Evolutionary conservation across 371 early-diverging fungal species (phyloP), one percentile per base, ranked within the genome.

Genomic region (Chytridiales sp.): DNA sequence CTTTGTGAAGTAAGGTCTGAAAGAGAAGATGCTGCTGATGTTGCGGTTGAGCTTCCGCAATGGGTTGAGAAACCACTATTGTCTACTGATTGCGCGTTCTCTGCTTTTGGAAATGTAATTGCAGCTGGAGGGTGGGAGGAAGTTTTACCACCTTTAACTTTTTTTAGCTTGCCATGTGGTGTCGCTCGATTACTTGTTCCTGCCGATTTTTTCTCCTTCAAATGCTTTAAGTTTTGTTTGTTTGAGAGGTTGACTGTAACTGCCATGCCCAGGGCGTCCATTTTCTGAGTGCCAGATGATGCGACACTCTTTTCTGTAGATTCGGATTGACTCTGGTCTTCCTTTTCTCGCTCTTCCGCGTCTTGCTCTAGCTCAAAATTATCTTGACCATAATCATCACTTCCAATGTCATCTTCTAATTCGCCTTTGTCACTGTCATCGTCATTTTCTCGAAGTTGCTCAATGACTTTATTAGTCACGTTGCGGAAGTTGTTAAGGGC

Each of bases 391-490:
- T 13, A 8, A 43, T 56, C 44, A 8, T 5, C 30, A 22, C 17
- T 13, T 15, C 32, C 4, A 19, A 15, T 19, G 43, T 5, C 21
- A 3, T 4, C 32, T 19, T 21, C n/a, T 43, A 30, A 47, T 27
- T 27, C 57, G 44, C 19, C 15, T 9, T 52, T 47, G 31, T 35
- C 8, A 3, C 21, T 29, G 29, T 32, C 47, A 38, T 22, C 11
- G n/a, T 3, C 3, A n/a, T 9, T 1, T 22, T 46, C 27, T 22
- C 64, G 32, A 39, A 36, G 27, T 21, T 22, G 36, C 29, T n/a
- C 36, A 30, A 43, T 26, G 15, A 35, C 32, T 19, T 41, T 56
- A 35, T 56, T 49, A 1, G 48, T 56, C 19, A 39, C 43, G 47
- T 24, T 34, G 19, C 34, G 54, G 36, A 43, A 42, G 55, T 35